phyloP scores from a whole-genome alignment of 2,329 filamentous ascomycete species.

The Nothophoma quercina region DNA sequence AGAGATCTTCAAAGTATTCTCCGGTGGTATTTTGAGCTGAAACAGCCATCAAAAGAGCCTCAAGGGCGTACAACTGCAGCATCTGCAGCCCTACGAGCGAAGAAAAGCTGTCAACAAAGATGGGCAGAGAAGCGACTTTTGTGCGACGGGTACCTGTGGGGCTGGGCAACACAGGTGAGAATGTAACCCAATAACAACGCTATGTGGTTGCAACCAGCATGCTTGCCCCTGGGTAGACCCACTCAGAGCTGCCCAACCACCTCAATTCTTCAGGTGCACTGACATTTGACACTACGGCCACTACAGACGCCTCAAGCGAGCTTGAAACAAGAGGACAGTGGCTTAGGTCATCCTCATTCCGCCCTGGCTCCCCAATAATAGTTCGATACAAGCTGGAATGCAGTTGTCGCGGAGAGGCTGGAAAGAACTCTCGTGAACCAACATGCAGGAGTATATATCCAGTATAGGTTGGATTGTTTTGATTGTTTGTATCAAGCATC shows the following conservation, averaged over 20 bases:
- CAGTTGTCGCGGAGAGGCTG: constrained; percentile 41
- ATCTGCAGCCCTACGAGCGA: constrained; percentile 15
- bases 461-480: constrained; percentile 44
- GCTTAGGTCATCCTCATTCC: constrained; percentile 47
- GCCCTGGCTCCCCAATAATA: constrained; percentile 44
- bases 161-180: constrained; percentile 22
- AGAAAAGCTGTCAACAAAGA: constrained; percentile 14
- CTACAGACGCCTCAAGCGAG: constrained; percentile 29
- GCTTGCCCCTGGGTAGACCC: constrained; percentile 28
- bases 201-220: constrained; percentile 39
- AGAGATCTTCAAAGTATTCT: not conserved
- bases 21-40: not conserved
- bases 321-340: constrained; percentile 36
- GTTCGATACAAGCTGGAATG: constrained; percentile 42
- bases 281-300: constrained; percentile 25
- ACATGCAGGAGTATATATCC: constrained; percentile 46
- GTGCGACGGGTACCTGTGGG: constrained; percentile 27
- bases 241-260: constrained; percentile 35
- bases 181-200: constrained; percentile 24
- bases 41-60: not conserved
- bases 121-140: constrained; percentile 17
- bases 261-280: constrained; percentile 21
- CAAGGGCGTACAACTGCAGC: not conserved
- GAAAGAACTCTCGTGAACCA: constrained; percentile 37
- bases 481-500: constrained; percentile 36